Conservation (phyloP, 371 early-diverging fungal species). For the Actinomucor elegans region DNA sequence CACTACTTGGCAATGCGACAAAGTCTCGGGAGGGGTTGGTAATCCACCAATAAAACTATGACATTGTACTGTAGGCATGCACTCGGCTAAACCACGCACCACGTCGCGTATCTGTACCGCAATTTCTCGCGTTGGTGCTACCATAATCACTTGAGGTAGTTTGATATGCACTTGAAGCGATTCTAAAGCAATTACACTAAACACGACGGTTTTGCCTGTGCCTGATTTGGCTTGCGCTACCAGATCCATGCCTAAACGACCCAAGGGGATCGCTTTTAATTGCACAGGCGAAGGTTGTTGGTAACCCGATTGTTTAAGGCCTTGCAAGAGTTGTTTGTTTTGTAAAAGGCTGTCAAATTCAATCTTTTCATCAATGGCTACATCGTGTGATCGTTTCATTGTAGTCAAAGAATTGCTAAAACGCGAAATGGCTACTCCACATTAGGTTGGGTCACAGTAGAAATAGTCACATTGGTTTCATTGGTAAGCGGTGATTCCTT, state of each 20-base stretch:
- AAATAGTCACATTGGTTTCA: no score
- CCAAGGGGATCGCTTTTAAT: slow-evolving; percentile 82
- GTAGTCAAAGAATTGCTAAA: no score
- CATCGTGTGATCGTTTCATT: slow-evolving; percentile 52
- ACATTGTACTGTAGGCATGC: slow-evolving; percentile 59
- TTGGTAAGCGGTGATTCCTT: no score
- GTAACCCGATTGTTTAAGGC: slow-evolving; percentile 56
- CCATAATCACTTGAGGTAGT: slow-evolving; percentile 63
- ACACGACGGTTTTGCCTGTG: slow-evolving; percentile 96
- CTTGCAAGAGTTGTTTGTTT: slow-evolving; percentile 49
- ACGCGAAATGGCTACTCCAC: no score
- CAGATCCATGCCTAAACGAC: slow-evolving; percentile 79
- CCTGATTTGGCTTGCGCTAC: slow-evolving; percentile 96
- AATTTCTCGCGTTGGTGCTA: slow-evolving; percentile 92
- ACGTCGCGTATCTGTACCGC: slow-evolving; percentile 89
- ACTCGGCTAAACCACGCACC: slow-evolving; percentile 48
- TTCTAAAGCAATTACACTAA: slow-evolving; percentile 89
- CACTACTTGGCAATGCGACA: slow-evolving; percentile 73
- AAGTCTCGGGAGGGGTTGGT: slow-evolving; percentile 64
- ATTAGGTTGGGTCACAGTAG: no score
- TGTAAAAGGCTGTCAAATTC: slow-evolving; percentile 56
- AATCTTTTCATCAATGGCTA: slow-evolving; percentile 60
- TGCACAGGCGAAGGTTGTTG: slow-evolving; percentile 85
- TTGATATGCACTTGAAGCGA: slow-evolving; percentile 47
- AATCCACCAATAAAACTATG: slow-evolving; percentile 90